Evolutionary conservation across 208 protist species (phyloP), one percentile per base, ranked within the genome.

Genomic region (Angomonas desouzai): DNA sequence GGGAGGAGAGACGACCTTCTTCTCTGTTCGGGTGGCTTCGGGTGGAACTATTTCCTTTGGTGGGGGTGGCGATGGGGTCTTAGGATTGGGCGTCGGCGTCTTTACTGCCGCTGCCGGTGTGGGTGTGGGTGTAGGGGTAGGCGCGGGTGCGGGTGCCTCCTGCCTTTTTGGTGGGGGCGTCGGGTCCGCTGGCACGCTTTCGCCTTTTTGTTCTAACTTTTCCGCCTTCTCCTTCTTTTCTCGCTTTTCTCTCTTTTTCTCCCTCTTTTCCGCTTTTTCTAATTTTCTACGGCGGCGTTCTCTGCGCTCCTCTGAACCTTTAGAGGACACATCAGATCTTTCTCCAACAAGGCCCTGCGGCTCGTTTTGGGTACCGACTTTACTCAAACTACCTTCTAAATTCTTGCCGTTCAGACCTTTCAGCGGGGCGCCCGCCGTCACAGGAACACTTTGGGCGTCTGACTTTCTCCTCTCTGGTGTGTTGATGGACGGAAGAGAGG

Each of bases 271-370:
- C 6, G 45, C 45, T 51, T 51, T 51, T 23, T 51, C 45, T 51
- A 51, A 51, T 51, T 51, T 51, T 51, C n/a, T 51, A 51, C 45
- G 45, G 6, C 45, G 45, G 45, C 45, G 45, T 9, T 27, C 18
- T 16, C n/a, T 23, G 9, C 45, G 45, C 20, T 51, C 45, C 10
- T 51, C 45, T 6, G 45, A 13, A 13, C n/a, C 45, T 23, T 51
- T 51, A 6, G 45, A 23, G n/a, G 9, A 23, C 18, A 51, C 45
- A 40, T 40, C 36, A 18, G 6, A 18, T 18, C 13, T 40, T 40
- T 40, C 36, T 40, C 36, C 36, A 40, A 40, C 36, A 6, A 18
- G 6, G 6, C 13, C 36, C 13, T 6, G 36, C 6, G 36, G 6
- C 13, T 40, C 36, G 36, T 40, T 40, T 40, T 40, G 36, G 13